phyloP scores from a whole-genome alignment of 768 basidiomycete species.

The Agaricus subrufescens region DNA sequence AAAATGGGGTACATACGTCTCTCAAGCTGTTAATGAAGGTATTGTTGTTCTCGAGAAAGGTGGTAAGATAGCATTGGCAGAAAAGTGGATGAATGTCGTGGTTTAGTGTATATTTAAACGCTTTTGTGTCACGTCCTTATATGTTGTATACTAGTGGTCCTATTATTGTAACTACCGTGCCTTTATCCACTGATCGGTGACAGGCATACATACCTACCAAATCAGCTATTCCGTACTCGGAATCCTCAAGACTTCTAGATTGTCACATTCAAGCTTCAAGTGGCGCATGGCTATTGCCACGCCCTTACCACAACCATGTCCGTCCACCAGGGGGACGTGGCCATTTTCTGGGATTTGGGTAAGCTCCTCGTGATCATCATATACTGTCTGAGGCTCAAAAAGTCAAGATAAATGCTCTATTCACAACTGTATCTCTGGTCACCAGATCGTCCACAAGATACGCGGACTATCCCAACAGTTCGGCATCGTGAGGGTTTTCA shows the following conservation, averaged over 20 bases:
- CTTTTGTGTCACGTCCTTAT: too few species aligned
- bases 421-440: neutral
- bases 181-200: neutral
- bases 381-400: neutral
- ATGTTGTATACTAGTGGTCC: too few species aligned
- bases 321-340: neutral
- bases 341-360: constrained; percentile 9
- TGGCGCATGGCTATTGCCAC: neutral
- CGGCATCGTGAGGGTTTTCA: constrained; percentile 10
- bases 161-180: neutral
- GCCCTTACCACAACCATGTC: neutral
- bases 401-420: neutral
- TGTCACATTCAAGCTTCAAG: neutral
- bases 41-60: neutral
- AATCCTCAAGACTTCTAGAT: neutral
- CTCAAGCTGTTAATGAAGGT: constrained; percentile 7
- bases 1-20: constrained; percentile 9
- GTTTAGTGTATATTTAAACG: neutral
- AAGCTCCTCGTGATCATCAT: neutral
- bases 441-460: constrained; percentile 4
- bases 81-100: constrained; percentile 2
- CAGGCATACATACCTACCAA: too few species aligned
- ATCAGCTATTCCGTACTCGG: neutral
- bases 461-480: neutral
- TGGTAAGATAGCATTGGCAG: constrained; percentile 8